Evolutionary conservation across 2,329 filamentous ascomycete species (phyloP).

Genomic region (Pseudogymnoascus sp.): DNA sequence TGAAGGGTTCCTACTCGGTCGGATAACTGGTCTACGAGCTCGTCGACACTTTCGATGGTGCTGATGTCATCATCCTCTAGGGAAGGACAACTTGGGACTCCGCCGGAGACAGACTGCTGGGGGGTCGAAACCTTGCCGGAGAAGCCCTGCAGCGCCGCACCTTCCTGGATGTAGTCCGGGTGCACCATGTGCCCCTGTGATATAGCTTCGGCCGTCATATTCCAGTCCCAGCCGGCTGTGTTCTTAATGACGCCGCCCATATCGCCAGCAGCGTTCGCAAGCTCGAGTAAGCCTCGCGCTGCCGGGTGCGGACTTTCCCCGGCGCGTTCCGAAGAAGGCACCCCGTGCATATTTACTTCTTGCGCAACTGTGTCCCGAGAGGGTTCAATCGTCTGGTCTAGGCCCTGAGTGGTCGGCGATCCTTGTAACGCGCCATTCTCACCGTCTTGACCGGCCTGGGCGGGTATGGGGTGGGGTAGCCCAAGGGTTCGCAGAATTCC

Average conservation of each 20-base stretch:
- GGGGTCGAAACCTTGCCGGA: not conserved
- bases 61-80: not conserved
- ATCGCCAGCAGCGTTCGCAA: not conserved
- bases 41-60: not conserved
- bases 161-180: not conserved
- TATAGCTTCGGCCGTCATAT: not conserved
- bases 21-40: constrained; percentile 9
- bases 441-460: not conserved
- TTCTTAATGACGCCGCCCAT: not conserved
- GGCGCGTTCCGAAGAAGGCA: not conserved
- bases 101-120: not conserved
- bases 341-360: not conserved
- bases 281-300: not conserved
- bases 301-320: not conserved
- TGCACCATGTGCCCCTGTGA: not conserved
- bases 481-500: not conserved
- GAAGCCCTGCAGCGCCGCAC: not conserved
- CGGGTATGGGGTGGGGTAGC: not conserved
- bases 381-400: not conserved
- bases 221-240: not conserved
- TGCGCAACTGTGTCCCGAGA: not conserved
- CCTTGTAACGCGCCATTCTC: not conserved
- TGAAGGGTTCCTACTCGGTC: not conserved
- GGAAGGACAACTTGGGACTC: not conserved
- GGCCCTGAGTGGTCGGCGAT: not conserved